phyloP scores from a whole-genome alignment of 2,329 filamentous ascomycete species.

The Ceratocystis ficicola region DNA sequence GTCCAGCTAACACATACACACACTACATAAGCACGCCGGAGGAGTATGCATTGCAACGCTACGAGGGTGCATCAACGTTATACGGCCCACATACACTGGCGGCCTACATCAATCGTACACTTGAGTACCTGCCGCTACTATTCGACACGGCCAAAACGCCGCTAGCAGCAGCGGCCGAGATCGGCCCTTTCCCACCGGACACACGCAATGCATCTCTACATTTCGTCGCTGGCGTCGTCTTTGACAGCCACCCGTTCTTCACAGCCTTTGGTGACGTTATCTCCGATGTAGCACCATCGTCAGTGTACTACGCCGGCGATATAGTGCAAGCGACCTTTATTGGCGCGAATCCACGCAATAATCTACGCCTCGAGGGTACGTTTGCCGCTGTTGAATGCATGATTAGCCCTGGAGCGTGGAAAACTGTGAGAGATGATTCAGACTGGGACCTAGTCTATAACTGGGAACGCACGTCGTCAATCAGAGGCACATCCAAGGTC shows the following conservation, averaged over 20 bases:
- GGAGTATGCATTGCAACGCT: constrained; percentile 62
- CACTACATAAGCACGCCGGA: constrained; percentile 65
- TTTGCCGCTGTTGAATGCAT: constrained; percentile 64
- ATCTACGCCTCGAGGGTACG: constrained; percentile 64
- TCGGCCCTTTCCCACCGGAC: constrained; percentile 59
- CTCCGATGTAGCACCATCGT: constrained; percentile 35
- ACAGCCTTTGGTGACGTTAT: constrained; percentile 59
- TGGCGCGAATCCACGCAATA: constrained; percentile 81
- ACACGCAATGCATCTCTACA: constrained; percentile 63
- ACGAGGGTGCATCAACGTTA: constrained; percentile 88
- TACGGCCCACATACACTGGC: constrained; percentile 72
- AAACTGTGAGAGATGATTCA: constrained; percentile 53
- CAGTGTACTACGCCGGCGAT: constrained; percentile 47
- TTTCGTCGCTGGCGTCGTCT: constrained; percentile 70
- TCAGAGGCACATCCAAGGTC: constrained; percentile 67
- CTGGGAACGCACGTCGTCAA: constrained; percentile 60
- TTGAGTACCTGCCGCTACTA: constrained; percentile 42
- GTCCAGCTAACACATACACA: constrained; percentile 57
- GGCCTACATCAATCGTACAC: constrained; percentile 76
- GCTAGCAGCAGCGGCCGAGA: constrained; percentile 27
- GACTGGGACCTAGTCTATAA: constrained; percentile 77
- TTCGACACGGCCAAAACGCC: constrained; percentile 25
- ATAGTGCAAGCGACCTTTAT: constrained; percentile 59
- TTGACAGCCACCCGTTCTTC: constrained; percentile 54
- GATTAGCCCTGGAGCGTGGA: constrained; percentile 42